Percentiles rank a stretch among this genome's conserved stretches.
These are phyloP conservation scores for Saccharomyces jurei DNA, from an alignment of 805 yeast genomes.

Conservation along the genomic window DNA sequence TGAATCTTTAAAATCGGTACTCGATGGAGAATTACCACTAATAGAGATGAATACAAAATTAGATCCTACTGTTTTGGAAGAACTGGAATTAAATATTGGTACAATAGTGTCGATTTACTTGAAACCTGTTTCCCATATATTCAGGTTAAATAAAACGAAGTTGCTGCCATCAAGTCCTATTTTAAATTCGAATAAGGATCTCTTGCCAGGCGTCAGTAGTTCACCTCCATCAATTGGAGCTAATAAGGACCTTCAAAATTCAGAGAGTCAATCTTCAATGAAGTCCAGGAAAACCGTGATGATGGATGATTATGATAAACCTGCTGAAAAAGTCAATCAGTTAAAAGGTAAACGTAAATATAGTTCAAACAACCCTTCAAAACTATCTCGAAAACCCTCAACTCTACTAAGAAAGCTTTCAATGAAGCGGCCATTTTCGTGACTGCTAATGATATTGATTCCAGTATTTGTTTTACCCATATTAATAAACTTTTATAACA, in stretches of 20 bases:
- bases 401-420: conserved; percentile 30
- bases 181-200: conserved; percentile 24
- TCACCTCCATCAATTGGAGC: background rate
- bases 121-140: conserved; percentile 76
- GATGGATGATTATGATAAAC: conserved; percentile 35
- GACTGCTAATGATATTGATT: background rate
- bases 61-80: conserved; percentile 66
- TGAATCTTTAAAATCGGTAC: conserved; percentile 42
- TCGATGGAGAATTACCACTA: conserved; percentile 52
- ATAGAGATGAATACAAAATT: conserved; percentile 64
- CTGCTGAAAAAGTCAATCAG: conserved; percentile 32
- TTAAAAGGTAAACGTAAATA: conserved; percentile 30
- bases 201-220: conserved; percentile 1
- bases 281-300: conserved; percentile 6
- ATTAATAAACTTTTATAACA: background rate
- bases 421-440: conserved; percentile 22
- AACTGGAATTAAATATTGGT: conserved; percentile 75
- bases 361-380: conserved; percentile 22
- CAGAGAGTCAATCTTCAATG: background rate
- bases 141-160: conserved; percentile 52
- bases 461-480: background rate
- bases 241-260: background rate
- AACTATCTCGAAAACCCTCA: conserved; percentile 30
- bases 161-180: conserved; percentile 45
- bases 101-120: conserved; percentile 75